These are phyloP conservation scores for Emergomyces africanus DNA, from an alignment of 2,329 filamentous ascomycete species.

Conservation along the genomic window DNA sequence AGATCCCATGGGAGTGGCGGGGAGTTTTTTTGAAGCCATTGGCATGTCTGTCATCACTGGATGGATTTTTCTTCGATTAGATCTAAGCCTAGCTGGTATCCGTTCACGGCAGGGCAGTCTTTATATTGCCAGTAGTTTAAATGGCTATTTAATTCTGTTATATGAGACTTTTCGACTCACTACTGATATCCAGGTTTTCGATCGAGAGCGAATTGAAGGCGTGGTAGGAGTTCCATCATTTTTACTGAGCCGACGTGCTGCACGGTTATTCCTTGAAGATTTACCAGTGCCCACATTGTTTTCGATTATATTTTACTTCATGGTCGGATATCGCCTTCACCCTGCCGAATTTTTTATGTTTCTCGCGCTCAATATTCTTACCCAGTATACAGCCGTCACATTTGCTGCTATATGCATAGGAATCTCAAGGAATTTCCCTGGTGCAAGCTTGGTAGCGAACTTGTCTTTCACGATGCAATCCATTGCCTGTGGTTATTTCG, in stretches of 20 bases:
- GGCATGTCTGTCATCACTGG: conserved; percentile 59
- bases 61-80: conserved; percentile 57
- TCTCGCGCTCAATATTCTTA: conserved; percentile 53
- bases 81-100: conserved; percentile 56
- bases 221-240: conserved; percentile 59
- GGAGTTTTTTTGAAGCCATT: conserved; percentile 56
- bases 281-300: conserved; percentile 60
- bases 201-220: conserved; percentile 60
- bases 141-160: conserved; percentile 63
- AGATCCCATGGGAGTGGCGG: conserved; percentile 64
- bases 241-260: conserved; percentile 55
- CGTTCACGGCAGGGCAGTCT: conserved; percentile 59
- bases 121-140: conserved; percentile 58
- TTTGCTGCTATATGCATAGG: conserved; percentile 58
- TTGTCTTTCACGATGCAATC: conserved; percentile 60
- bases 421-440: conserved; percentile 53
- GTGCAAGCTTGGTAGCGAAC: conserved; percentile 60
- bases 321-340: conserved; percentile 57
- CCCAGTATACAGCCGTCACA: conserved; percentile 61
- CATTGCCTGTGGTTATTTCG: conserved; percentile 64
- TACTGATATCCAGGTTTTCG: conserved; percentile 61
- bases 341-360: conserved; percentile 57
- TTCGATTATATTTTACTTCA: conserved; percentile 62
- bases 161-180: conserved; percentile 67
- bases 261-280: conserved; percentile 58